Conservation (phyloP, 345 rosid genomes). For the Dipteronia sinensis region DNA sequence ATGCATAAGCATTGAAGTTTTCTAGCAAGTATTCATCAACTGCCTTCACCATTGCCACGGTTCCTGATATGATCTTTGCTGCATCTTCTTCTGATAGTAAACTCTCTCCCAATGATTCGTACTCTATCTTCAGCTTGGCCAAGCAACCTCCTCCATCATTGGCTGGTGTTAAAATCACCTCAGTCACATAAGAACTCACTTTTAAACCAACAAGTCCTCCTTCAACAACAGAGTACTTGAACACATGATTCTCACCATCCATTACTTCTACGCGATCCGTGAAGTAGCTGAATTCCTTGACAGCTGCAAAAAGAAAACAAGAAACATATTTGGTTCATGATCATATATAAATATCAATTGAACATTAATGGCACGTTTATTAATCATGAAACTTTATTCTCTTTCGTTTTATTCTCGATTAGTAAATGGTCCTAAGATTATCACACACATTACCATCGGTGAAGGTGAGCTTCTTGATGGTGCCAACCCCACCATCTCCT, state of each 20-base stretch:
- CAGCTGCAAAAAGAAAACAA: conserved; percentile 9
- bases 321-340: not conserved
- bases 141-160: conserved; percentile 7
- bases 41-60: conserved; percentile 10
- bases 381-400: too few species aligned
- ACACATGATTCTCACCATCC: not conserved
- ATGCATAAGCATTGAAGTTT: conserved; percentile 8
- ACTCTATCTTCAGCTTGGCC: conserved; percentile 13
- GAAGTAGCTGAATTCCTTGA: not conserved
- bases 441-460: conserved; percentile 17
- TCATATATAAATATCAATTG: too few species aligned
- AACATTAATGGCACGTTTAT: too few species aligned
- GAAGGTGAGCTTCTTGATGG: conserved; percentile 31
- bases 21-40: not conserved
- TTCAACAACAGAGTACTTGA: conserved; percentile 1
- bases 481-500: conserved; percentile 45
- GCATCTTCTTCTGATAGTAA: not conserved
- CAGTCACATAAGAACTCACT: conserved; percentile 8
- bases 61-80: conserved; percentile 2
- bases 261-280: conserved; percentile 6
- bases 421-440: too few species aligned
- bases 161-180: not conserved
- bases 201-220: conserved; percentile 13
- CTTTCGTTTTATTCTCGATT: too few species aligned
- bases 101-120: conserved; percentile 3